These are phyloP conservation scores for Trametes hirsuta DNA, from an alignment of 1,284 basidiomycete genomes.

Conservation along the genomic window DNA sequence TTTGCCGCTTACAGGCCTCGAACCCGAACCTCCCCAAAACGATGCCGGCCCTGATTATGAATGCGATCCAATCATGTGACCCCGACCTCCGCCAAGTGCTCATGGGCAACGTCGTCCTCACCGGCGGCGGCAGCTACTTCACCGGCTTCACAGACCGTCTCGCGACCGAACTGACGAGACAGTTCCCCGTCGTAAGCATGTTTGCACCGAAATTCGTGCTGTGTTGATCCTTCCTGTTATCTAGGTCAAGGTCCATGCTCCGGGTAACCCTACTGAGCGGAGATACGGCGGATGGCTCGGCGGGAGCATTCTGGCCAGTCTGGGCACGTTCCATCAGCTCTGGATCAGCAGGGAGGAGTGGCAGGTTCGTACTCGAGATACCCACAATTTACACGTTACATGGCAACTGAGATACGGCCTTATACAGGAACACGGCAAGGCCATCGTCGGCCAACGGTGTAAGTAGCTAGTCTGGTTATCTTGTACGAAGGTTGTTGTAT, in stretches of 20 bases:
- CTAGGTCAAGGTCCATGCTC: slow-evolving; percentile 85
- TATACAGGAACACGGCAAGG: slow-evolving; percentile 72
- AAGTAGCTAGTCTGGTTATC: slow-evolving; percentile 48
- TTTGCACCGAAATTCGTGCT: neutral
- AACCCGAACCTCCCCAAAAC: slow-evolving; percentile 75
- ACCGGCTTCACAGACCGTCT: slow-evolving; percentile 88
- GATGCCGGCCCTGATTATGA: slow-evolving; percentile 77
- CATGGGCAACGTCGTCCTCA: slow-evolving; percentile 92
- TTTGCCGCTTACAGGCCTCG: slow-evolving; percentile 46
- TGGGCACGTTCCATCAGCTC: slow-evolving; percentile 96
- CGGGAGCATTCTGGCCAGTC: slow-evolving; percentile 88
- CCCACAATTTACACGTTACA: neutral
- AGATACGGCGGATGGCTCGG: slow-evolving; percentile 93
- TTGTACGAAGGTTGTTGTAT: slow-evolving; percentile 15
- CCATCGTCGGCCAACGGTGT: slow-evolving; percentile 79
- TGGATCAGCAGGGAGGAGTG: slow-evolving; percentile 95
- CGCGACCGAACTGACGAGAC: slow-evolving; percentile 74
- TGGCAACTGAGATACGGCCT: neutral
- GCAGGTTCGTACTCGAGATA: slow-evolving; percentile 58
- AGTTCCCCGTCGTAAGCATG: slow-evolving; percentile 78
- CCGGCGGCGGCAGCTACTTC: slow-evolving; percentile 89
- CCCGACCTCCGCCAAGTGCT: slow-evolving; percentile 90
- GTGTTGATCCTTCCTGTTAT: neutral
- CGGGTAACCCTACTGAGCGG: slow-evolving; percentile 87
- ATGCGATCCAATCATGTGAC: slow-evolving; percentile 86